Percentiles rank a stretch among this genome's conserved stretches.
Evolutionary conservation across 2,329 filamentous ascomycete genomes (phyloP).

Genomic region (Fusarium graminum): DNA sequence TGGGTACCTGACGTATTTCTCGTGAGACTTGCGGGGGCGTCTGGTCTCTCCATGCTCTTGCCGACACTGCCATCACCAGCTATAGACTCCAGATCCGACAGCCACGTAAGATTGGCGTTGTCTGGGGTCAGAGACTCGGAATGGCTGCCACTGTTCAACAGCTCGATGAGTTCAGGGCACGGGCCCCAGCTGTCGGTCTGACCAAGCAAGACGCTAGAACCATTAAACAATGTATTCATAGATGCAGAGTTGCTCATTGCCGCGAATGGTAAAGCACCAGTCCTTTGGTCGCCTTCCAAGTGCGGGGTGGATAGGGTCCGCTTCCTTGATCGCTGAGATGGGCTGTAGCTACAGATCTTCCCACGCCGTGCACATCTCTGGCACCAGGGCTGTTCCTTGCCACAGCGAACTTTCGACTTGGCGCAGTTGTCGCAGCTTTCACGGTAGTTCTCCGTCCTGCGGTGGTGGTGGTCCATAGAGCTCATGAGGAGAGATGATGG

Average conservation of each 20-base stretch:
- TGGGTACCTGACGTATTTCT: neutral
- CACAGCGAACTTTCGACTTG: slow-evolving; percentile 17
- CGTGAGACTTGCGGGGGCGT: neutral
- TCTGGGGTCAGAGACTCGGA: slow-evolving; percentile 7
- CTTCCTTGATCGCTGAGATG: slow-evolving; percentile 16
- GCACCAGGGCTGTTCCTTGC: slow-evolving; percentile 18
- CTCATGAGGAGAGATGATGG: slow-evolving; percentile 5
- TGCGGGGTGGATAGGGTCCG: slow-evolving; percentile 2
- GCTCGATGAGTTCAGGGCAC: slow-evolving; percentile 10
- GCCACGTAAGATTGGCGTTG: slow-evolving; percentile 6
- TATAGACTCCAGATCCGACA: slow-evolving; percentile 5
- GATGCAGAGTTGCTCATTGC: neutral
- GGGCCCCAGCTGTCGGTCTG: slow-evolving; percentile 10
- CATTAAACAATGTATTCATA: neutral
- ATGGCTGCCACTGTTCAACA: slow-evolving; percentile 5
- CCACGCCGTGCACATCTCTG: slow-evolving; percentile 8
- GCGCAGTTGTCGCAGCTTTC: slow-evolving; percentile 19
- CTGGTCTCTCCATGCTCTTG: slow-evolving; percentile 1
- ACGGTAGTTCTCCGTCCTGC: slow-evolving; percentile 12
- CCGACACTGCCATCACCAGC: neutral
- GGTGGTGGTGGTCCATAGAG: neutral
- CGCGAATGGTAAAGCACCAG: neutral
- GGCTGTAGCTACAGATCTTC: slow-evolving; percentile 12
- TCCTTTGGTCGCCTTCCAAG: slow-evolving; percentile 2
- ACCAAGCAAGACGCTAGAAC: neutral